Evolutionary conservation across 179 eudicot genomes (phyloP).

Genomic region (Spinacia oleracea): DNA sequence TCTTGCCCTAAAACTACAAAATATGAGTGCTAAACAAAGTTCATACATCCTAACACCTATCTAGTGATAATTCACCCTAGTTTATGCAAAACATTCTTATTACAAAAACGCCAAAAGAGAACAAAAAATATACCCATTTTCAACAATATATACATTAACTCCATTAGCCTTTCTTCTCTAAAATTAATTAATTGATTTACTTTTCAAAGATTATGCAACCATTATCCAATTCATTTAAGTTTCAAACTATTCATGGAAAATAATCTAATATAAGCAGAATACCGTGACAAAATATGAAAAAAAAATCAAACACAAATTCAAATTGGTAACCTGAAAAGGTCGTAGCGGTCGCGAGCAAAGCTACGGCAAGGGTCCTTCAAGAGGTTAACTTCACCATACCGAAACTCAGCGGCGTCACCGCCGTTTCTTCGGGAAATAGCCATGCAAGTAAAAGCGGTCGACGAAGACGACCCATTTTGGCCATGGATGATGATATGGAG

Average conservation of each 20-base stretch:
- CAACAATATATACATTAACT: too few relatives aligned
- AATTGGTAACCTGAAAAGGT: slow-evolving; percentile 55
- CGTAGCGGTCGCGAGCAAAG: slow-evolving; percentile 79
- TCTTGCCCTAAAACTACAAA: background rate
- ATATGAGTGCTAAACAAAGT: background rate
- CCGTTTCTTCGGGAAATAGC: slow-evolving; percentile 43
- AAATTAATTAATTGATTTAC: too few relatives aligned
- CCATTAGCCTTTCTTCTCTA: too few relatives aligned
- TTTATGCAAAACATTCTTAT: background rate
- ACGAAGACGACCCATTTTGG: slow-evolving; percentile 89
- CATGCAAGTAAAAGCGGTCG: slow-evolving; percentile 61
- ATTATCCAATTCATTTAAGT: too few relatives aligned
- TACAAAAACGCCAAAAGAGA: background rate
- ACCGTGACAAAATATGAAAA: background rate
- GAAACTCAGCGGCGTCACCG: slow-evolving; percentile 8
- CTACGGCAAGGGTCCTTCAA: slow-evolving; percentile 74
- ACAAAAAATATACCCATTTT: too few relatives aligned
- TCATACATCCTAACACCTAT: too few relatives aligned
- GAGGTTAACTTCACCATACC: slow-evolving; percentile 45
- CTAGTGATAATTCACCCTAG: background rate
- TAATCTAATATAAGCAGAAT: background rate
- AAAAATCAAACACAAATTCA: too few relatives aligned
- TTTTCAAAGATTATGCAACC: too few relatives aligned
- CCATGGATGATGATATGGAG: slow-evolving; percentile 58
- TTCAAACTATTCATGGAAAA: too few relatives aligned